Conservation (phyloP, 1,139 yeast genomes). For the Tardiomyces digboiensis region DNA sequence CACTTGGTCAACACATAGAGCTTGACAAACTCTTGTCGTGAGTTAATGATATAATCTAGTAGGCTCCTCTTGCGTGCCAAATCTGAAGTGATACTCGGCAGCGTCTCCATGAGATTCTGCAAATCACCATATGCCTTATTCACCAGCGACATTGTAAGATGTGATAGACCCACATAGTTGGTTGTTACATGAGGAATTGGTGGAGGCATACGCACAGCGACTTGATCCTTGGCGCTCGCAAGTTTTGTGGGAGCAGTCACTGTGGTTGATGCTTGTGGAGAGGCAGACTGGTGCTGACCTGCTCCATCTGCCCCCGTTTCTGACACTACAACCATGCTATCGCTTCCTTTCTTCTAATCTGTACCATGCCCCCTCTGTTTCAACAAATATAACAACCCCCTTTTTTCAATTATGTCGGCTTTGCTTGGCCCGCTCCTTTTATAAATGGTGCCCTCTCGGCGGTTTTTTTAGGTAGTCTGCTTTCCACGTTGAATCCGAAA, state of each 20-base stretch:
- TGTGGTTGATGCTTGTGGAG: too few relatives aligned
- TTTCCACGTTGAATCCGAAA: too few relatives aligned
- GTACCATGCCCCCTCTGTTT: too few relatives aligned
- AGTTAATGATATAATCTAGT: constrained; percentile 53
- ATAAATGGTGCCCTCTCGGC: too few relatives aligned
- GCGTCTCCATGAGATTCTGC: constrained; percentile 49
- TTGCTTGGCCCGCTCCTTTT: too few relatives aligned
- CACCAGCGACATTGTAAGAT: constrained; percentile 49
- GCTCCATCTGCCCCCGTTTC: too few relatives aligned
- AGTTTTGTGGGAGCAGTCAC: not conserved
- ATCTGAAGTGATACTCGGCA: constrained; percentile 48
- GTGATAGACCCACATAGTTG: constrained; percentile 57
- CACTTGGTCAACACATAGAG: constrained; percentile 81
- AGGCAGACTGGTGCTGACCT: too few relatives aligned
- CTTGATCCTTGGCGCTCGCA: constrained; percentile 4
- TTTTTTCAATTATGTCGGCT: too few relatives aligned
- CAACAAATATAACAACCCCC: too few relatives aligned
- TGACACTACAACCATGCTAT: too few relatives aligned
- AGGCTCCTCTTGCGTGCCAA: constrained; percentile 56
- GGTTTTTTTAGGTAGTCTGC: too few relatives aligned
- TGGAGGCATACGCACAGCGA: constrained; percentile 23
- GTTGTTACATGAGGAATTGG: constrained; percentile 65
- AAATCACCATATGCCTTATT: constrained; percentile 59
- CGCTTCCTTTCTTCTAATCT: too few relatives aligned
- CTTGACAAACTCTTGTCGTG: constrained; percentile 77